These are phyloP conservation scores for Neurospora sp. DNA, from an alignment of 495 filamentous ascomycete genomes.

Conservation along the genomic window DNA sequence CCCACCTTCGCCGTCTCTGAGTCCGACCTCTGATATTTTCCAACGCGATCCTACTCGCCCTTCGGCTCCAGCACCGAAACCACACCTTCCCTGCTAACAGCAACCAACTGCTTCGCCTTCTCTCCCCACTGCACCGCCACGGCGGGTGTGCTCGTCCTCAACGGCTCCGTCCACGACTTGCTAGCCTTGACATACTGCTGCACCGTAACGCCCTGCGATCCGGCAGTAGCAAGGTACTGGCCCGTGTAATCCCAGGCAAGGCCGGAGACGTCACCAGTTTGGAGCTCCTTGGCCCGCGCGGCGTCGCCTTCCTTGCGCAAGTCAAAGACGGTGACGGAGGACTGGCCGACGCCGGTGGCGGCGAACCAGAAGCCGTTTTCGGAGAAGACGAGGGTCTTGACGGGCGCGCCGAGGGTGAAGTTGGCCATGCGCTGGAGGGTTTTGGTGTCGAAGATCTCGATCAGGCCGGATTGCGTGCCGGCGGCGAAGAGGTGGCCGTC, in stretches of 20 bases:
- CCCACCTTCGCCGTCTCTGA: not conserved
- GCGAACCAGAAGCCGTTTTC: slow-evolving; percentile 98
- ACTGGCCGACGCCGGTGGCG: slow-evolving; percentile 58
- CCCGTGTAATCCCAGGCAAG: slow-evolving; percentile 91
- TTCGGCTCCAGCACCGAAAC: slow-evolving; percentile 51
- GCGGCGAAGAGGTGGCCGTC: slow-evolving; percentile 90
- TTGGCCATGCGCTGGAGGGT: slow-evolving; percentile 57
- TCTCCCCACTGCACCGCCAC: slow-evolving; percentile 68
- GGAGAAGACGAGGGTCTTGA: slow-evolving; percentile 73
- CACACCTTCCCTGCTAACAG: slow-evolving; percentile 62
- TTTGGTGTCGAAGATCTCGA: slow-evolving; percentile 80
- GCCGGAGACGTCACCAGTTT: slow-evolving; percentile 65
- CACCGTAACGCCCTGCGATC: slow-evolving; percentile 71
- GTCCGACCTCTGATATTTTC: not conserved
- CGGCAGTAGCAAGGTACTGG: slow-evolving; percentile 79
- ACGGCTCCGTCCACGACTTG: slow-evolving; percentile 82
- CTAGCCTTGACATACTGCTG: slow-evolving; percentile 74
- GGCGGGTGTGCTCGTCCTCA: slow-evolving; percentile 63
- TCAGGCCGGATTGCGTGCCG: slow-evolving; percentile 62
- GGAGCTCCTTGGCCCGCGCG: slow-evolving; percentile 64
- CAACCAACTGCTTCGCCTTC: slow-evolving; percentile 61
- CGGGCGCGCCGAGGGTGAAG: slow-evolving; percentile 55
- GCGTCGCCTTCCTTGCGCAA: slow-evolving; percentile 75
- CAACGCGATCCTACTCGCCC: slow-evolving; percentile 1
- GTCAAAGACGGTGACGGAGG: slow-evolving; percentile 77